A percentile compares a stretch with the other conserved stretches of the same genome.
Evolutionary conservation across 305 asterid genomes (phyloP).

Genomic region (Fraxinus greggii): DNA sequence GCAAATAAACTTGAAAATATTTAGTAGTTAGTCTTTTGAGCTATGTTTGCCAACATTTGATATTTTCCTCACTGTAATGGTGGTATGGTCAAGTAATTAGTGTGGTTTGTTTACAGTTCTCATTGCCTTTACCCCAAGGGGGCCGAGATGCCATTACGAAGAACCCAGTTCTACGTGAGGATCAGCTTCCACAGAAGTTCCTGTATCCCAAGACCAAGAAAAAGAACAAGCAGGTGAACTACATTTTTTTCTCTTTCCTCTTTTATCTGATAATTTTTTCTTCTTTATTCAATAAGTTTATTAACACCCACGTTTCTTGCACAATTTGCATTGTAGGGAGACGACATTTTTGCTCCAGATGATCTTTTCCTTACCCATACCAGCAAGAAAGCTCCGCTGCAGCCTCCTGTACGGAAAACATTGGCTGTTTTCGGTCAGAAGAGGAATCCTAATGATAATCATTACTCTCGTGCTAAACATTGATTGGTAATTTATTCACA

Average conservation of each 20-base stretch:
- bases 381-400: slow-evolving; percentile 74
- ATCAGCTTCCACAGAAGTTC: slow-evolving; percentile 88
- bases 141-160: slow-evolving; percentile 83
- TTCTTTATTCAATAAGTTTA: background rate
- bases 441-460: slow-evolving; percentile 95
- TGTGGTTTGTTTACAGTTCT: slow-evolving; percentile 53
- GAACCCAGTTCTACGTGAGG: slow-evolving; percentile 94
- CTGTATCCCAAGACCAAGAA: slow-evolving; percentile 82
- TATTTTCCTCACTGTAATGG: background rate
- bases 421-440: slow-evolving; percentile 81
- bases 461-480: slow-evolving; percentile 65
- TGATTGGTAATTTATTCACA: slow-evolving; percentile 17
- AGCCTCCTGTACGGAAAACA: slow-evolving; percentile 89
- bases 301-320: background rate
- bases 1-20: background rate
- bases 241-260: background rate
- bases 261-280: background rate
- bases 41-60: background rate
- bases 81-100: background rate
- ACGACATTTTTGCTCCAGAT: slow-evolving; percentile 44
- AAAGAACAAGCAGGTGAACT: slow-evolving; percentile 63
- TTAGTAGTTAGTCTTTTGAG: background rate
- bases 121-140: slow-evolving; percentile 89
- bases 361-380: slow-evolving; percentile 64
- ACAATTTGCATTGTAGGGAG: slow-evolving; percentile 36